Conservation (phyloP, 2,329 filamentous ascomycete genomes). For the Ceratocystis papillata region DNA sequence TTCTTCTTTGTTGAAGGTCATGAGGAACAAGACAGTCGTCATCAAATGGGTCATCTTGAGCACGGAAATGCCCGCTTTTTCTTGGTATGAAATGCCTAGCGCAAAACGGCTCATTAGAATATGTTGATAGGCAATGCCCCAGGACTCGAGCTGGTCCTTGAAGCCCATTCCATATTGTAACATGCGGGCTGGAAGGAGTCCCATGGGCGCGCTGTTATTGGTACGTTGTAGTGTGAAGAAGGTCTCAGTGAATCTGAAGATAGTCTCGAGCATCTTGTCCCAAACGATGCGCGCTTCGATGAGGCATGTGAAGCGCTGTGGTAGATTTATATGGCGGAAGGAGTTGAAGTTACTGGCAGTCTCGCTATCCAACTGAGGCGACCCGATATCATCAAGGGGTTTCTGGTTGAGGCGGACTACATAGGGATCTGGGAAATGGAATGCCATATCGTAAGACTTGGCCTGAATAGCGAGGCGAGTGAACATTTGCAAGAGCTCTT, state of each 20-base stretch:
- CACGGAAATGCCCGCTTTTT: constrained; percentile 49
- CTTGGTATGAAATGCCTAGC: constrained; percentile 42
- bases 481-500: constrained; percentile 53
- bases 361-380: background rate
- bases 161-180: constrained; percentile 40
- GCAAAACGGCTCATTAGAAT: constrained; percentile 42
- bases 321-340: constrained; percentile 28
- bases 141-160: constrained; percentile 42
- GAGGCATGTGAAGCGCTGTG: constrained; percentile 39
- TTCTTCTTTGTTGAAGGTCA: constrained; percentile 50
- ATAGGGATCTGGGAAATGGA: constrained; percentile 53
- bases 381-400: background rate
- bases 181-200: constrained; percentile 41
- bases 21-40: constrained; percentile 45
- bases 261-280: constrained; percentile 46
- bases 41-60: constrained; percentile 54
- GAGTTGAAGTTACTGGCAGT: background rate
- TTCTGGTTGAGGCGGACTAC: constrained; percentile 41
- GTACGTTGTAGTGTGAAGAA: constrained; percentile 36
- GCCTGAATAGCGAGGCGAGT: constrained; percentile 53
- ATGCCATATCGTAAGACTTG: constrained; percentile 58
- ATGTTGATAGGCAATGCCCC: constrained; percentile 46
- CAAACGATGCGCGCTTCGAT: constrained; percentile 47
- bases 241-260: constrained; percentile 49
- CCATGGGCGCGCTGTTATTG: constrained; percentile 41